Percentiles rank a stretch among this genome's conserved stretches.
These are phyloP conservation scores for Blastocystis hominis DNA, from an alignment of 352 stramenopile genomes.

Conservation along the genomic window DNA sequence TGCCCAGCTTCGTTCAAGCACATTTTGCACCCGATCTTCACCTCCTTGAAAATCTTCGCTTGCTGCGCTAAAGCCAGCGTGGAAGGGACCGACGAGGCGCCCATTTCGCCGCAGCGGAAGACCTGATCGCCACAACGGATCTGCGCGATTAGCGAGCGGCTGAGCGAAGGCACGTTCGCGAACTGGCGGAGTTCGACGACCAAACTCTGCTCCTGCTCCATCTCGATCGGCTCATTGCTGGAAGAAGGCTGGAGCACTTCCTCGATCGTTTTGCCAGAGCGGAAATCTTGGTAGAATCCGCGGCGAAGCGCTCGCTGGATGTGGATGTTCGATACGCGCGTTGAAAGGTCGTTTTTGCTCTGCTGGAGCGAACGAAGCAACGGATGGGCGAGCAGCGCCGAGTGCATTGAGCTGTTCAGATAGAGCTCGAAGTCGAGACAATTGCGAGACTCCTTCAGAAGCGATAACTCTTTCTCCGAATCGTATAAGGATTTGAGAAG, in stretches of 20 bases:
- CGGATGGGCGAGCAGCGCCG: neutral
- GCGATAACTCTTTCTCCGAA: neutral
- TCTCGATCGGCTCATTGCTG: neutral
- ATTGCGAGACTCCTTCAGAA: neutral
- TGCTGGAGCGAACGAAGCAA: neutral
- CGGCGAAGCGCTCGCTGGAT: neutral
- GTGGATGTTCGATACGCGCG: neutral
- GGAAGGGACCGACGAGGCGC: neutral
- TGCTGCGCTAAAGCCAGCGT: neutral
- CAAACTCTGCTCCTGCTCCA: neutral
- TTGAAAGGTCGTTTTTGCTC: neutral
- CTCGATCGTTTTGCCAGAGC: neutral
- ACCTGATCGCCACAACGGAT: neutral
- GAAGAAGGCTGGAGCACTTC: neutral
- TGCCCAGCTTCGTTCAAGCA: neutral
- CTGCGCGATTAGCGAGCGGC: neutral
- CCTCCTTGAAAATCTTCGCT: neutral
- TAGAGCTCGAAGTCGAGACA: neutral
- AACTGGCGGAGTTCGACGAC: neutral
- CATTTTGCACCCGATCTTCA: neutral
- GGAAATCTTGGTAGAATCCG: neutral
- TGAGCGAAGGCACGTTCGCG: neutral
- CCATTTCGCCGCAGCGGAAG: neutral
- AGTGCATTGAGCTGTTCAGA: neutral
- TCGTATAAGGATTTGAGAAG: neutral